A percentile compares a stretch with the other conserved stretches of the same genome.
phyloP scores from a whole-genome alignment of 2,329 filamentous ascomycete species.

The Talaromyces verruculosus region DNA sequence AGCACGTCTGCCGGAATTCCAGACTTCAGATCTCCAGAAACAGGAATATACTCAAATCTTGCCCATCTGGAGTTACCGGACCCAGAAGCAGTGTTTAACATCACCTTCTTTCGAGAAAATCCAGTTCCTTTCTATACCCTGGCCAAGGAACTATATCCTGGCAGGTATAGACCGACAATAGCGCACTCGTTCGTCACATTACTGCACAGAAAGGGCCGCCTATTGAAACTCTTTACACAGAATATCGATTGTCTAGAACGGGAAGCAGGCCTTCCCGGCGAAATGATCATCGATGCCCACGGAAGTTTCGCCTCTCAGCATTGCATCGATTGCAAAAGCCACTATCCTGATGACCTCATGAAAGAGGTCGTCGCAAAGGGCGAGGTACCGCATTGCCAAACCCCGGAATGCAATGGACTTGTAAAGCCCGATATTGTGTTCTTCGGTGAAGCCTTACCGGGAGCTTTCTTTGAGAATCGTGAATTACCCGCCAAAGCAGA shows the following conservation, averaged over 20 bases:
- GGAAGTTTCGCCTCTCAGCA: conserved; percentile 89
- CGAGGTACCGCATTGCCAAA: conserved; percentile 68
- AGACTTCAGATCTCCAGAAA: conserved; percentile 81
- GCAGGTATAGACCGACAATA: conserved; percentile 82
- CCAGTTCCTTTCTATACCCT: conserved; percentile 90
- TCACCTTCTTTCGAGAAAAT: conserved; percentile 79
- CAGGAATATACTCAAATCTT: conserved; percentile 87
- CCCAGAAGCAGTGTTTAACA: conserved; percentile 92
- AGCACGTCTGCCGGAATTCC: conserved; percentile 58
- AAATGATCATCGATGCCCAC: conserved; percentile 88
- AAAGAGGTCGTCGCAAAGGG: conserved; percentile 64
- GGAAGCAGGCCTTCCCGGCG: conserved; percentile 74
- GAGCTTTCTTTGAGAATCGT: conserved; percentile 62
- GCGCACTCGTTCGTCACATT: conserved; percentile 86
- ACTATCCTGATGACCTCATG: conserved; percentile 75
- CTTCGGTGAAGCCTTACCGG: conserved; percentile 75
- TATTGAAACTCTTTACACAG: conserved; percentile 89
- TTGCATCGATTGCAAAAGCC: conserved; percentile 80
- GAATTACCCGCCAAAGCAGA: conserved; percentile 64
- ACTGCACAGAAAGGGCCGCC: conserved; percentile 72
- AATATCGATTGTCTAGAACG: conserved; percentile 97
- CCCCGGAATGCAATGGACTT: conserved; percentile 66
- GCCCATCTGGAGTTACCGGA: conserved; percentile 80
- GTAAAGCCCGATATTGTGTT: conserved; percentile 96
- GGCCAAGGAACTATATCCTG: conserved; percentile 88